A percentile compares a stretch with the other conserved stretches of the same genome.
Evolutionary conservation across 2,329 filamentous ascomycete genomes (phyloP).

Genomic region (Grosmannia serpens): DNA sequence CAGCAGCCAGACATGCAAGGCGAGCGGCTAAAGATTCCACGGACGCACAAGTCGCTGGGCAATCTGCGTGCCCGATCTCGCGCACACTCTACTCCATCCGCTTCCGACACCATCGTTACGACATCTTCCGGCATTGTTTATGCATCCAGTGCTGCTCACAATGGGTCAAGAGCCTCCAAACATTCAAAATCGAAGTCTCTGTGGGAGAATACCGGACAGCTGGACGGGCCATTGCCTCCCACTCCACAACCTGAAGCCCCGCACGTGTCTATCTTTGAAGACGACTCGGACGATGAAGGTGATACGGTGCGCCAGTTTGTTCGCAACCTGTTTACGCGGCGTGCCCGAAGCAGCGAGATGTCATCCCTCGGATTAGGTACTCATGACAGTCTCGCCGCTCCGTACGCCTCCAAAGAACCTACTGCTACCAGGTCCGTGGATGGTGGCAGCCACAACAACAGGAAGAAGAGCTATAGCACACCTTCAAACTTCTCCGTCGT

Average conservation of each 20-base stretch:
- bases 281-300: constrained; percentile 13
- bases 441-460: not conserved
- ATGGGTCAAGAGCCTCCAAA: not conserved
- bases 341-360: constrained; percentile 6
- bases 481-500: constrained; percentile 7
- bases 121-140: not conserved
- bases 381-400: not conserved
- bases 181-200: constrained; percentile 3
- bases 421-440: not conserved
- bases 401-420: not conserved
- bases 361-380: not conserved
- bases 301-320: constrained; percentile 10
- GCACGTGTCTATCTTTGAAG: constrained; percentile 11
- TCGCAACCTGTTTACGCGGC: constrained; percentile 10
- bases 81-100: constrained; percentile 1
- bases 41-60: constrained; percentile 9
- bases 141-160: not conserved
- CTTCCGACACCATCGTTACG: not conserved
- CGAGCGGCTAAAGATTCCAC: constrained; percentile 1
- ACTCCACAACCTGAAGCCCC: not conserved
- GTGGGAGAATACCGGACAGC: not conserved
- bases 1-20: not conserved
- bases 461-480: constrained; percentile 8
- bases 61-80: constrained; percentile 9
- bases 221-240: not conserved